Base-by-base conservation (phyloP, 228 moss, liverwort and hornwort species). In the Sphagnum fallax region DNA sequence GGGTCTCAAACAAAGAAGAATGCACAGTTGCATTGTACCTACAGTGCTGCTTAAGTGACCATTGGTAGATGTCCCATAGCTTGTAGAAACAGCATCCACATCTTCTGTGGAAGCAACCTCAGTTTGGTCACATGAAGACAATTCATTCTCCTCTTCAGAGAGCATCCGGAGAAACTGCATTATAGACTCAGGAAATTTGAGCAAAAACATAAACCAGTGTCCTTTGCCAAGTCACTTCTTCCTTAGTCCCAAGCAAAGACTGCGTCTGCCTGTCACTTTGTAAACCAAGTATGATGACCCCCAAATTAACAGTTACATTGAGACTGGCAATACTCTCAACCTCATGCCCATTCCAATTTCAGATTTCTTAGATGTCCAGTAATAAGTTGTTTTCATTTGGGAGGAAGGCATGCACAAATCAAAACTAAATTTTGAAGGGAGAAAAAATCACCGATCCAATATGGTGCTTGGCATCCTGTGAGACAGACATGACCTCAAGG, bases 51-150 rank as follows among this genome's bases (percentile, higher is more conserved):
- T 32, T 32, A 32, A 32, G 32, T 32, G 32, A 2, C 32, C 32
- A 32, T 32, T 32, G 32, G 32, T 32, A 32, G 32, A 32, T 32
- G 32, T 32, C 32, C 12, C 12, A 12, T 55, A 55, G 59, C 85
- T 93, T 69, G 89, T 77, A 52, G 82, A 81, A 85, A 90, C 89
- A 49, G 88, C 89, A 63, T 93, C 93, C 67, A 93, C 86, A 49
- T 90, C 97, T 71, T 84, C 86, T 67, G 90, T 84, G 68, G 93
- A 72, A 6, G 78, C 73, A n/a, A 75, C 85, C 71, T 91, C 74
- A 62, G 81, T 80, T 64, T 58, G 75, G 70, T 76, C 76, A 49
- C 79, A 60, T 18, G 69, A 82, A 50, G 63, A 57, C 4, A 83
- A 84, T 52, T 81, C 88, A 48, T 7, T 11, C 61, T 84, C 81